Base-by-base conservation (phyloP, 1,284 basidiomycete species). In the Microstroma glucosiphilum region DNA sequence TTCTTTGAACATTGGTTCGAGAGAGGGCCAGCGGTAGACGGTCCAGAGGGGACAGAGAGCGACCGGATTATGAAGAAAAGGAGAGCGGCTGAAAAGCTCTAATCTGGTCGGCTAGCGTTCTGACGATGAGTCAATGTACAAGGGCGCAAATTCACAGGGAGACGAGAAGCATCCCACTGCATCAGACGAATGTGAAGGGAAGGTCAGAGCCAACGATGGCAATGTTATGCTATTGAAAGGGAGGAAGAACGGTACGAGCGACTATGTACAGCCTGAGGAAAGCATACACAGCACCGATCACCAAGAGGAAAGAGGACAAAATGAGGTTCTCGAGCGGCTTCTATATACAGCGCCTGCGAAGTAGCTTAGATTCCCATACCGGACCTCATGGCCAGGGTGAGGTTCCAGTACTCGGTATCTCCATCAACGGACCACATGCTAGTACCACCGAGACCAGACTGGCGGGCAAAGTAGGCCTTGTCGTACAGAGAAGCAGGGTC, bases 391-490 rank as follows among this genome's bases (percentile, higher is more conserved):
- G 68, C 61, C 19, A 69, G 68, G 13, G 60, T 67, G 26, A 76
- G 60, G 1, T 57, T 69, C 64, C 69, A 68, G 11, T 19, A 37
- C n/a, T 48, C 40, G 1, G 68, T 72, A 54, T 76, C 74, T 6
- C 73, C 72, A 46, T 76, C 72, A 7, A 76, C 49, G 43, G 62
- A 65, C 70, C 72, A 76, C 60, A 75, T 65, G 43, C 62, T 69
- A 7, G 72, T 63, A 1, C 74, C 74, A 12, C 59, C 71, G 19
- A 76, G 65, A 3, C 69, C 71, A 0, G 74, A 68, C 7, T 64
- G 60, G 13, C 55, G 59, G 0, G 68, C 67, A 64, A 76, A 76
- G 0, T 65, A 63, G 11, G 65, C 72, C 59, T 76, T 76, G 57
- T 76, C 74, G 57, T 61, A 69, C 46, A 72, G 60, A 17, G 68